Base-by-base conservation (phyloP, 2,329 filamentous ascomycete species). In the Leptoxyphium fumago region DNA sequence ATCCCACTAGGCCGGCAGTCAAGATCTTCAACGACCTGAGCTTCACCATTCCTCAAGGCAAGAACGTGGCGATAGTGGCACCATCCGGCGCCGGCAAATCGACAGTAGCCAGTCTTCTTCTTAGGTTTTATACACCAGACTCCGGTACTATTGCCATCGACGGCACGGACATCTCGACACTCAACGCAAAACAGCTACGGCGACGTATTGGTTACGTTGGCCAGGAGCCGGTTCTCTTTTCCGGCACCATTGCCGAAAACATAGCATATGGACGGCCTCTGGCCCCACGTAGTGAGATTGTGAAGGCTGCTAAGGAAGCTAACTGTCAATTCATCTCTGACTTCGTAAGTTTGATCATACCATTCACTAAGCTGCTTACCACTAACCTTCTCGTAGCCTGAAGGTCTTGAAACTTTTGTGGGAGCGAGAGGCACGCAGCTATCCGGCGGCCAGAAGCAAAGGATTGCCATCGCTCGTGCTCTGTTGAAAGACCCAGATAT, bases 261-360 rank as follows among this genome's bases (percentile, higher is more conserved):
- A 96, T 98, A 53, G 74, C 87, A 0, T 98, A 98, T 57, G 91
- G 89, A 45, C 82, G 79, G 46, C 89, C 89, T 1, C 63, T 75
- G 40, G 89, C 91, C 1, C 80, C 80, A 2, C 74, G 84, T 43
- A 70, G 76, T 29, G 86, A 95, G 54, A 91, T 98, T 46, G 75
- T 94, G 46, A 74, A 78, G 15, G 93, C 91, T 7, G 91, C 91
- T 3, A 75, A 84, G 48, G 83, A 89, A 61, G 91, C 91, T 43
- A 98, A 98, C 63, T 98, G 91, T 62, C 82, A 83, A 54, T 98
- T 98, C 59, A 94, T 98, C 61, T 82, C 83, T 60, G 91, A 98
- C 62, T 93, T 98, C 54, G 73, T 77, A 65, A 70, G 73, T 70
- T 10, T 40, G 18, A 40, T 21, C 4, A 9, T 5, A 40, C 5